Evolutionary conservation across 2,329 filamentous ascomycete species (phyloP).

Genomic region (Fusarium drepaniforme): DNA sequence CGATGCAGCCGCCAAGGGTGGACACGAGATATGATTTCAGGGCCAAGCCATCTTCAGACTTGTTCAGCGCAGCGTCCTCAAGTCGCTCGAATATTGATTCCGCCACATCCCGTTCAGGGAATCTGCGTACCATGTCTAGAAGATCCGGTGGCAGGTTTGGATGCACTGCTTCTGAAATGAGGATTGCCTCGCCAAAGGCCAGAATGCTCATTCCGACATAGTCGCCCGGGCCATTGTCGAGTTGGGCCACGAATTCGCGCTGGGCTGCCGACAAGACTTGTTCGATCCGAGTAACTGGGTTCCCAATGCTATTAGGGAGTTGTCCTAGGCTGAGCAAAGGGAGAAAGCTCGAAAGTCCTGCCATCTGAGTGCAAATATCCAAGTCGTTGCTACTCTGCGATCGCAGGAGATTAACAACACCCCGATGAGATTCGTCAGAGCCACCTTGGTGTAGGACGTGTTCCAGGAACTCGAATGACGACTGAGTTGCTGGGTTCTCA

Average conservation of each 20-base stretch:
- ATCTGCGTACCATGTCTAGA: background rate
- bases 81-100: slow-evolving; percentile 1
- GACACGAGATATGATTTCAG: slow-evolving; percentile 1
- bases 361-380: background rate
- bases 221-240: background rate
- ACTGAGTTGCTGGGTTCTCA: background rate
- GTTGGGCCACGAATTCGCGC: background rate
- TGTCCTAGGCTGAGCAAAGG: background rate
- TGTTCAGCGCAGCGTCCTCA: background rate
- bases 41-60: background rate
- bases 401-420: background rate
- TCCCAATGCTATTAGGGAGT: background rate
- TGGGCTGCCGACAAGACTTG: slow-evolving; percentile 1
- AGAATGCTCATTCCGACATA: background rate
- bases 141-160: background rate
- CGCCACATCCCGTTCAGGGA: background rate
- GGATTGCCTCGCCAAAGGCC: background rate
- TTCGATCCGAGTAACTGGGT: background rate
- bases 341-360: background rate
- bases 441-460: background rate
- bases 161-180: background rate
- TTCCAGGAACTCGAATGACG: background rate
- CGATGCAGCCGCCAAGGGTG: background rate
- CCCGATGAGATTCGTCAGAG: background rate
- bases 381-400: background rate